Base-by-base conservation (phyloP, 768 basidiomycete genomes). In the Naematelia aurantialba region DNA sequence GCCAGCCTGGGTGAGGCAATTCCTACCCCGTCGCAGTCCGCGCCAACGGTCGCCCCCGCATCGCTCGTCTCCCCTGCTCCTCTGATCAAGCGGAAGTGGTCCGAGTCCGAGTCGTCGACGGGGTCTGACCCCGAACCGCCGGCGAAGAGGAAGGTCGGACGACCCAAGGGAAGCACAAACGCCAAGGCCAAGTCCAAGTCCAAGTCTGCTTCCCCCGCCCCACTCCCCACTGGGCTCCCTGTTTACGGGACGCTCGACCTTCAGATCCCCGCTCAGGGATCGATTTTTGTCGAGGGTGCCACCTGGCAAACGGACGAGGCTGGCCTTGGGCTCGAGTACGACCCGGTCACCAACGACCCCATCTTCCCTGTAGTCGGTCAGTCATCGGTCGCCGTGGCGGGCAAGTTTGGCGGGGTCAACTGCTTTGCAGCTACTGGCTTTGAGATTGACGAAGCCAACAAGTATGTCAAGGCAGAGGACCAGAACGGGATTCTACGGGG, bases 51-150 rank as follows among this genome's bases (percentile, higher is more conserved):
- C 34, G 11, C 39, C 17, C 56, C 60, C 27, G 29, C 61, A 24
- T 49, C 34, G 5, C 58, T 53, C 22, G 30, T 46, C 19, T 13
- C 51, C 19, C 50, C 58, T 19, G 21, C 24, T 17, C 19, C 60
- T 10, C 45, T 48, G 10, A 55, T 63, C 49, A 69, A 69, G 65
- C 61, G 68, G 29, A 69, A 69, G 51, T 52, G 50, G 17, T 63
- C 60, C 13, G 59, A 52, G 17, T 63, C 60, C 13, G 59, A 63
- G 12, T 30, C 47, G n/a, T 56, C 52, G 19, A 30, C 55, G 31
- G 63, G 56, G 30, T 45, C 56, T 17, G 52, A 47, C 19, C 29
- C 56, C 19, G 59, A 45, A 10, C 45, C 49, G 11, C 30, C 59
- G 13, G 21, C 52, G 46, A 60, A 60, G 56, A 48, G 51, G 22